Evolutionary conservation across 1,139 yeast genomes (phyloP).

Genomic region (Torulaspora globosa): DNA sequence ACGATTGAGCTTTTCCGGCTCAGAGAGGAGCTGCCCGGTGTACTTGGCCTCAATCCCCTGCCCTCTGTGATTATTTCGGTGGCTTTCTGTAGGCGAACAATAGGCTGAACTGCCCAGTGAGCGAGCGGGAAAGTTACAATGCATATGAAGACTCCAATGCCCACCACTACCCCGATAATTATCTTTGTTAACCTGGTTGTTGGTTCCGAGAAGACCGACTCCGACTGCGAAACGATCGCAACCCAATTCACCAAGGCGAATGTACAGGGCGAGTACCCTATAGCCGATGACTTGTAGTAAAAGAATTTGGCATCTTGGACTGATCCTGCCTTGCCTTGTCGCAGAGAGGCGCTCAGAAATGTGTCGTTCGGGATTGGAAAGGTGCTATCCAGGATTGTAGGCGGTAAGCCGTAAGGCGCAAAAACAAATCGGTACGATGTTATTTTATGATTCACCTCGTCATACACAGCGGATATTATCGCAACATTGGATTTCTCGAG

Average conservation of each 20-base stretch:
- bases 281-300: constrained; percentile 49
- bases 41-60: constrained; percentile 36
- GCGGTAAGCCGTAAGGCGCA: constrained; percentile 33
- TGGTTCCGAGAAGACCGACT: constrained; percentile 58
- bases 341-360: constrained; percentile 29
- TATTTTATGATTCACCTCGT: constrained; percentile 24
- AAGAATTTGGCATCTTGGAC: constrained; percentile 45
- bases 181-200: constrained; percentile 59
- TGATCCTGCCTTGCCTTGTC: constrained; percentile 46
- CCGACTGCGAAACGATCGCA: constrained; percentile 66
- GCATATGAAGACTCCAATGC: constrained; percentile 71
- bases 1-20: constrained; percentile 25
- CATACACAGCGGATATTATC: constrained; percentile 37
- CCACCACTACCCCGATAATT: constrained; percentile 74
- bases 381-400: constrained; percentile 21
- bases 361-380: constrained; percentile 34
- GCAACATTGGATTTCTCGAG: constrained; percentile 43
- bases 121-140: constrained; percentile 77
- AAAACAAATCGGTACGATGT: constrained; percentile 41
- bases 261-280: constrained; percentile 62
- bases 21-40: constrained; percentile 17
- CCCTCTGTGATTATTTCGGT: constrained; percentile 57
- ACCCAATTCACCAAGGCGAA: constrained; percentile 62
- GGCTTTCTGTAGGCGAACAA: constrained; percentile 73
- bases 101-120: constrained; percentile 80